These are phyloP conservation scores for Hortaea werneckii DNA, from an alignment of 2,329 filamentous ascomycete genomes.

Conservation along the genomic window DNA sequence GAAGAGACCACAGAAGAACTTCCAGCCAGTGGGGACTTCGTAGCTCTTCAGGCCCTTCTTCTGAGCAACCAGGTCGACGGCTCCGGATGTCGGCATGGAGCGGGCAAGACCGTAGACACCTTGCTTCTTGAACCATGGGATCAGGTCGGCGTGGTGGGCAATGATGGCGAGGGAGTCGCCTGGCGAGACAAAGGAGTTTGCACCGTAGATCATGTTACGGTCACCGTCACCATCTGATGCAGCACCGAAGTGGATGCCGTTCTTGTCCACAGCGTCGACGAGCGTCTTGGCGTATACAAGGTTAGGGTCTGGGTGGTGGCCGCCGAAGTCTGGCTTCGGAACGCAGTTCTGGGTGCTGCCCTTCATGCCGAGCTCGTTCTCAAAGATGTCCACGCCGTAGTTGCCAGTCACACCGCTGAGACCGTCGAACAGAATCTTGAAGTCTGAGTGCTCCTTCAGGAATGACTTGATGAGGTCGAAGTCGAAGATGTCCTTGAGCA, in stretches of 20 bases:
- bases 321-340: conserved; percentile 89
- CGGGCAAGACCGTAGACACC: conserved; percentile 91
- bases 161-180: conserved; percentile 98
- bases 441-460: conserved; percentile 75
- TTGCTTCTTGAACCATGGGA: conserved; percentile 97
- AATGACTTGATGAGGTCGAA: conserved; percentile 93
- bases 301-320: conserved; percentile 95
- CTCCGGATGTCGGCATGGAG: conserved; percentile 94
- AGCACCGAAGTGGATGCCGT: conserved; percentile 87
- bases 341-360: conserved; percentile 82
- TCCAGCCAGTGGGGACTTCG: conserved; percentile 98
- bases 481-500: conserved; percentile 98
- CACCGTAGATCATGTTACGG: conserved; percentile 99
- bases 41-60: conserved; percentile 85
- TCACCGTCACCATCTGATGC: conserved; percentile 96
- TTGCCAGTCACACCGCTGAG: conserved; percentile 91
- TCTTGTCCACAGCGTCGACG: conserved; percentile 85
- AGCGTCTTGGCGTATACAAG: conserved; percentile 92
- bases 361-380: conserved; percentile 79
- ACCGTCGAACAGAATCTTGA: conserved; percentile 94
- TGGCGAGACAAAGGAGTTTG: conserved; percentile 89
- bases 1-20: conserved; percentile 96
- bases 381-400: conserved; percentile 90
- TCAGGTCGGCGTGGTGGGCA: conserved; percentile 88
- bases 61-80: conserved; percentile 91